These are phyloP conservation scores for Pachysandra terminalis DNA, from an alignment of 164 flowering plant genomes.

Conservation along the genomic window DNA sequence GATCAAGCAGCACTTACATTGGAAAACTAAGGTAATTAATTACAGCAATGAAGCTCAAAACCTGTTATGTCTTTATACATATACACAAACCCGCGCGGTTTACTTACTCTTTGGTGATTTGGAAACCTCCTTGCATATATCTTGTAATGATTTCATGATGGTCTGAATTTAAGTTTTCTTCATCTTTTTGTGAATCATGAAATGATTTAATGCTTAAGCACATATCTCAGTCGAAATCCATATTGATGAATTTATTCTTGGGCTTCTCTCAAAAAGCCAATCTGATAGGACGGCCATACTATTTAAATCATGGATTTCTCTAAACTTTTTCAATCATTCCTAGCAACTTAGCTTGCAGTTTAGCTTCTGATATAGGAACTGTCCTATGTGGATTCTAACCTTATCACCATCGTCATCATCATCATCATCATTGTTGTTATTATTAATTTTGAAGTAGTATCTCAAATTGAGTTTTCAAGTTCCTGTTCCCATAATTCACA, in stretches of 20 bases:
- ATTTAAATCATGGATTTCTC: too few species aligned
- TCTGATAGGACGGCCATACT: neutral
- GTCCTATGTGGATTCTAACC: too few species aligned
- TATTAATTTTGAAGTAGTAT: neutral
- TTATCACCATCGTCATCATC: too few species aligned
- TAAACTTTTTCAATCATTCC: too few species aligned
- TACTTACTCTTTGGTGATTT: too few species aligned
- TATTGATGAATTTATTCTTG: neutral
- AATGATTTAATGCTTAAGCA: neutral
- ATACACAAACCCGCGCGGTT: too few species aligned
- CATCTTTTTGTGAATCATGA: neutral
- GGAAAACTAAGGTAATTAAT: conserved; percentile 42
- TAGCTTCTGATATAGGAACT: too few species aligned
- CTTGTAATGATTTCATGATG: too few species aligned
- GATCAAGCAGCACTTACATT: conserved; percentile 52
- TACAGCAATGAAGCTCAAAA: neutral
- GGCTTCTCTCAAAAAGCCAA: neutral
- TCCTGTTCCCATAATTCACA: too few species aligned
- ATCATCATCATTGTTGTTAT: too few species aligned
- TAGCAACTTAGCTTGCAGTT: too few species aligned
- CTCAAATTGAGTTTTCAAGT: neutral
- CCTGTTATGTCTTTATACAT: neutral
- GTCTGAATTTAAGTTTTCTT: neutral
- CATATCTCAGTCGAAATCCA: neutral
- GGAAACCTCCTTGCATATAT: too few species aligned